Evolutionary conservation across 768 basidiomycete genomes (phyloP).

Genomic region (Omphalotus guepiniiformis): DNA sequence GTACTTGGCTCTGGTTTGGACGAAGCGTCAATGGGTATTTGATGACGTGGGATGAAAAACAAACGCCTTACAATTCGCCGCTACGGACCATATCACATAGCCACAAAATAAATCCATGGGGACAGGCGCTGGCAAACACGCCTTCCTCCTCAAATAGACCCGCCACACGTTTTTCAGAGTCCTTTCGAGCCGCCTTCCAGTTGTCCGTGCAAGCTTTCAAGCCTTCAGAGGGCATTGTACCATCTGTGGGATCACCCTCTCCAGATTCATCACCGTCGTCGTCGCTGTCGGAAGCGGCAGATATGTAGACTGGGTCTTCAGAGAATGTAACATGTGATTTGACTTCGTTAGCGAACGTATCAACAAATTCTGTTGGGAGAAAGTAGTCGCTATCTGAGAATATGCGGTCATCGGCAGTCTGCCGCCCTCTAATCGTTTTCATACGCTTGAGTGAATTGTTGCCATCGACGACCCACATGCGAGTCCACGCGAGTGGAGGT

Average conservation of each 20-base stretch:
- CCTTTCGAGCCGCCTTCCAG: slow-evolving; percentile 22
- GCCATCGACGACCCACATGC: too few species aligned
- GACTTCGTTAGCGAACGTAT: slow-evolving; percentile 28
- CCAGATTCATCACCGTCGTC: slow-evolving; percentile 7
- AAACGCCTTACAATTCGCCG: not conserved
- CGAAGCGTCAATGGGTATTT: not conserved
- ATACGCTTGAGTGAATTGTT: too few species aligned
- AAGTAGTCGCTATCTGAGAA: slow-evolving; percentile 11
- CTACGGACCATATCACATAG: not conserved
- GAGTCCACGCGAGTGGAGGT: not conserved
- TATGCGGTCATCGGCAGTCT: slow-evolving; percentile 28
- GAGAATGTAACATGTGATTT: not conserved
- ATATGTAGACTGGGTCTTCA: slow-evolving; percentile 4
- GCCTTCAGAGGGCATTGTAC: not conserved
- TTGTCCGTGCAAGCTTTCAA: slow-evolving; percentile 21
- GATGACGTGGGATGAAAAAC: not conserved
- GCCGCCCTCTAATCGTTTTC: slow-evolving; percentile 1
- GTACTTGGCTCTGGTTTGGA: slow-evolving; percentile 6
- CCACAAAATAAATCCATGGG: slow-evolving; percentile 16
- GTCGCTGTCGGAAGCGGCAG: slow-evolving; percentile 10
- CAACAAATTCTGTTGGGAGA: slow-evolving; percentile 16
- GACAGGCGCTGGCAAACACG: not conserved
- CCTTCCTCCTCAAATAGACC: not conserved
- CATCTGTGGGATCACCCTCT: not conserved
- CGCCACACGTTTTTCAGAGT: not conserved